Conservation (phyloP, 805 yeast genomes). For the Myxozyma neotropica region DNA sequence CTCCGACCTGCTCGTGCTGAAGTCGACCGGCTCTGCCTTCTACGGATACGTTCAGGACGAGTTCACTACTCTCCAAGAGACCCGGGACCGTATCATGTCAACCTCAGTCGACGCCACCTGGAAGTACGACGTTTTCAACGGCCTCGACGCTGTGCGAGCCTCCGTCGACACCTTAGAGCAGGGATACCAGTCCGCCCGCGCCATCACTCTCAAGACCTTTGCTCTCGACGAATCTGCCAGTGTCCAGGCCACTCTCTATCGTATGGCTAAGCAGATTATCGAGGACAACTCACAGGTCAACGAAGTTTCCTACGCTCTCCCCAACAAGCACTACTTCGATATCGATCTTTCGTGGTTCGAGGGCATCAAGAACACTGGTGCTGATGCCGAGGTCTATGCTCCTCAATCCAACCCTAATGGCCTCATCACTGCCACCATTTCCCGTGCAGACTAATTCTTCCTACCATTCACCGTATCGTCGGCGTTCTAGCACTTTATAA, state of each 20-base stretch:
- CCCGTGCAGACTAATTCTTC: constrained; percentile 51
- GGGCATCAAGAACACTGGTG: constrained; percentile 63
- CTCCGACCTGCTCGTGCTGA: constrained; percentile 57
- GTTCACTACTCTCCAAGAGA: constrained; percentile 82
- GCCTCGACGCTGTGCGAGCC: constrained; percentile 50
- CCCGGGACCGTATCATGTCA: constrained; percentile 81
- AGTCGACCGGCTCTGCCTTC: constrained; percentile 91
- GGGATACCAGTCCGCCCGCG: constrained; percentile 63
- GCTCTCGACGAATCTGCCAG: constrained; percentile 89
- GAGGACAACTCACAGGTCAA: constrained; percentile 57
- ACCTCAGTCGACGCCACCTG: constrained; percentile 64
- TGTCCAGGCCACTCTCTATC: constrained; percentile 95
- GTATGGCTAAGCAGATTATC: constrained; percentile 79
- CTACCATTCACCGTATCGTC: background rate
- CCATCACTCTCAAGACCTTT: constrained; percentile 71
- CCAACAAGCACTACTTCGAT: constrained; percentile 89
- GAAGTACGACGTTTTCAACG: constrained; percentile 32
- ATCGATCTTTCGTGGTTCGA: constrained; percentile 78
- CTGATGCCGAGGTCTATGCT: constrained; percentile 78
- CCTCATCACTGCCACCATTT: constrained; percentile 82
- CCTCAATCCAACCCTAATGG: constrained; percentile 93
- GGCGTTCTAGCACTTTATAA: background rate
- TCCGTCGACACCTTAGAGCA: constrained; percentile 70
- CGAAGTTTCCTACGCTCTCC: constrained; percentile 72
- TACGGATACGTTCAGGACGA: constrained; percentile 85